phyloP scores from a whole-genome alignment of 2,329 filamentous ascomycete species.

The Truncatella angustata region DNA sequence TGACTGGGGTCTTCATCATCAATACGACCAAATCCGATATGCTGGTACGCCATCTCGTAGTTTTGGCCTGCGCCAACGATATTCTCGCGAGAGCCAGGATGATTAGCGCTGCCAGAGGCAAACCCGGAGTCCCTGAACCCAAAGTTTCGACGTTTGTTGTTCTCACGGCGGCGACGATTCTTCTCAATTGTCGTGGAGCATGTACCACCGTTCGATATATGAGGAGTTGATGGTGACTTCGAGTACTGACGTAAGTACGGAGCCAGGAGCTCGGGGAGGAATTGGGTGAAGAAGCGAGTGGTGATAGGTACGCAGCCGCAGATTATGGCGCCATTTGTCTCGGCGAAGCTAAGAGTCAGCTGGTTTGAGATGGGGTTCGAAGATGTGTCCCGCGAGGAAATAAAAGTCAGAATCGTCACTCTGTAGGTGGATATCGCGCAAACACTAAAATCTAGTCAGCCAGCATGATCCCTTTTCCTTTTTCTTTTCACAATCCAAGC shows the following conservation, averaged over 20 bases:
- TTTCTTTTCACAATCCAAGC: too few species aligned
- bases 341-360: conserved; percentile 7
- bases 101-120: neutral
- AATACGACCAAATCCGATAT: neutral
- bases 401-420: conserved; percentile 5
- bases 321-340: conserved; percentile 11
- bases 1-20: neutral
- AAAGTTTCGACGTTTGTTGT: neutral
- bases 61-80: neutral
- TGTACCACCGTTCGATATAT: neutral
- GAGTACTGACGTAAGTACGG: too few species aligned
- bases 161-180: neutral
- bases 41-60: neutral
- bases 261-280: neutral
- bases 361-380: neutral
- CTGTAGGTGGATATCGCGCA: conserved; percentile 8
- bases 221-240: neutral
- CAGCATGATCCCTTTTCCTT: too few species aligned
- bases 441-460: too few species aligned
- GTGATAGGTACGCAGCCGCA: conserved; percentile 7
- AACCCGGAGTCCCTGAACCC: neutral
- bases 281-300: conserved; percentile 10
- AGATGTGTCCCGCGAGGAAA: neutral
- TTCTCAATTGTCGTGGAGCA: conserved; percentile 5
- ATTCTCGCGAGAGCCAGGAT: neutral